Base-by-base conservation (phyloP, 345 rosid genomes). In the Populus euphratica region DNA sequence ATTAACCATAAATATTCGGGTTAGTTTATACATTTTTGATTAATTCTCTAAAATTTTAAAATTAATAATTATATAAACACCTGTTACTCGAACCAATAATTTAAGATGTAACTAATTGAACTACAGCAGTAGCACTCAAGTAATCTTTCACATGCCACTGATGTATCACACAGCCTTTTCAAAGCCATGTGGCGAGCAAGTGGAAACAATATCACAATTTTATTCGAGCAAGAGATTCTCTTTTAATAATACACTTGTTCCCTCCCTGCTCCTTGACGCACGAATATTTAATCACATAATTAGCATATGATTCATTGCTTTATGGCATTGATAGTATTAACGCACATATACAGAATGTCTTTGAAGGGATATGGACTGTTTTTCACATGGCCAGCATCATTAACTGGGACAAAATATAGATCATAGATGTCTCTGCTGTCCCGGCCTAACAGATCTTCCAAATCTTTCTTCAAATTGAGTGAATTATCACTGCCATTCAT, bases 301-400 rank as follows among this genome's bases (percentile, higher is more conserved):
- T 38, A 69, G 12, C 69, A 62, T 20, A 0, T 54, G 0, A 18
- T 9, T 27, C 4, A 2, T 50, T 52, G 13, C 59, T 3, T 52
- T 52, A 52, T 18, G 29, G 8, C 29, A 52, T 72, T n/a, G 23
- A 17, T 31, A 38, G 17, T 4, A 20, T 44, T 64, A 74, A 5
- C 25, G 43, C 18, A 21, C 67, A 44, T 75, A 29, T 47, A 70
- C 81, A 77, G 85, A 77, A 81, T 77, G 85, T 79, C 69, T 70
- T 76, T 71, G 79, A 73, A 77, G 13, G 77, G 77, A 72, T 73
- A 33, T 75, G 54, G 62, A 50, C 70, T 80, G 54, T 72, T 47
- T 61, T 61, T 61, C 52, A 44, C 64, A 68, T 72, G 67, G 71
- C 71, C 47, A 41, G 43, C 27, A 47, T 20, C 27, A 29, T 20